A percentile compares a stretch with the other conserved stretches of the same genome.
Conservation (phyloP, 75 land plant genomes). For the Isoetes taiwanensis region DNA sequence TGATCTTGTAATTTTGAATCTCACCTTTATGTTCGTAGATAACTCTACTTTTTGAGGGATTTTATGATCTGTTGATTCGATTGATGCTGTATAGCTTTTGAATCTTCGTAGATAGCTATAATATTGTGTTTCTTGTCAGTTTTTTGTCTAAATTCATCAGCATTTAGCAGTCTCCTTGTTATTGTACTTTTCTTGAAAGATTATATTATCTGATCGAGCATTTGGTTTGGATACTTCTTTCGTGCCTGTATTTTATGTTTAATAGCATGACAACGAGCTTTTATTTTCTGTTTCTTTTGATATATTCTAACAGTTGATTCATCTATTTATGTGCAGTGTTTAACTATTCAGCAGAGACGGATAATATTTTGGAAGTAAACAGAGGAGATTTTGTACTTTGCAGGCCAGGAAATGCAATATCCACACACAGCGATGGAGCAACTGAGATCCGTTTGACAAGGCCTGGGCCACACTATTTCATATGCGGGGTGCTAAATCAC, state of each 20-base stretch:
- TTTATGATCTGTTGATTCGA: too few species aligned
- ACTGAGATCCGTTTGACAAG: not conserved
- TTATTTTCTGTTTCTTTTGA: not conserved
- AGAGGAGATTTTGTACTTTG: not conserved
- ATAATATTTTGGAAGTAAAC: not conserved
- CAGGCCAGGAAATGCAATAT: not conserved
- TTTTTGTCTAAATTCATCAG: too few species aligned
- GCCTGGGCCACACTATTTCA: not conserved
- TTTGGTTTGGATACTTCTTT: not conserved
- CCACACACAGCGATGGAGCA: not conserved
- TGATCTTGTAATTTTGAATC: too few species aligned
- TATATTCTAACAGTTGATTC: constrained; percentile 3
- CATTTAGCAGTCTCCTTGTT: not conserved
- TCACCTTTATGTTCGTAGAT: too few species aligned
- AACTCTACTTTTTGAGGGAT: too few species aligned
- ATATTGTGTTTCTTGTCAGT: too few species aligned
- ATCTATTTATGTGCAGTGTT: not conserved
- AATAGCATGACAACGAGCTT: not conserved
- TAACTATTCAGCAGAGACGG: not conserved
- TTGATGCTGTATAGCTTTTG: too few species aligned
- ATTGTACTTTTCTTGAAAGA: not conserved
- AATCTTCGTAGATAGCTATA: too few species aligned
- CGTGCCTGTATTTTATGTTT: too few species aligned
- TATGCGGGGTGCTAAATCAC: constrained; percentile 1
- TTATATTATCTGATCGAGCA: not conserved